Conservation (phyloP, 495 filamentous ascomycete species). For the Penicillium atrosanguineum region DNA sequence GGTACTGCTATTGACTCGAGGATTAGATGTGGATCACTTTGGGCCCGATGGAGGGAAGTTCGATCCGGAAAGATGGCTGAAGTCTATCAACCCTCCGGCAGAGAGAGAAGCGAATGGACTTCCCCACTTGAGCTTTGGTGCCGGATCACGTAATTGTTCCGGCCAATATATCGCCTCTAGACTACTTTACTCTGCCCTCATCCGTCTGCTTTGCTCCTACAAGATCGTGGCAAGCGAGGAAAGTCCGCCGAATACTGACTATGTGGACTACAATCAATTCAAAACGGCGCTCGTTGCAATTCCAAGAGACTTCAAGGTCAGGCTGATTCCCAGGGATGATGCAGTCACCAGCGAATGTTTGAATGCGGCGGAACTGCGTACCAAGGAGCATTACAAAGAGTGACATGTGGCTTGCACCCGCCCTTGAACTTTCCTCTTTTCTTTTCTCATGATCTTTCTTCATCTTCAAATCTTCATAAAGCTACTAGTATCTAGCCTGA, state of each 20-base stretch:
- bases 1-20: neutral
- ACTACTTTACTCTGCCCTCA: constrained; percentile 48
- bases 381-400: constrained; percentile 44
- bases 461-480: neutral
- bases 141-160: constrained; percentile 52
- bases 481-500: no score
- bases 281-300: constrained; percentile 56
- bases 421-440: neutral
- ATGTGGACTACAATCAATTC: constrained; percentile 56
- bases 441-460: neutral
- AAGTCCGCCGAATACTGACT: constrained; percentile 53
- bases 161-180: constrained; percentile 50
- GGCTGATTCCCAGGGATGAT: constrained; percentile 45
- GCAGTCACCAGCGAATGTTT: constrained; percentile 30
- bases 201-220: constrained; percentile 48
- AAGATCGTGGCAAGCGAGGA: constrained; percentile 49
- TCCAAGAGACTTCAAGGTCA: constrained; percentile 52
- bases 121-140: constrained; percentile 51
- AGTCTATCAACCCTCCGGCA: constrained; percentile 29
- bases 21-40: constrained; percentile 49
- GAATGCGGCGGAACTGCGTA: constrained; percentile 34
- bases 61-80: constrained; percentile 53
- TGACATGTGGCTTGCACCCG: neutral
- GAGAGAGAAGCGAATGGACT: constrained; percentile 38
- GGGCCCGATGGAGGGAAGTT: constrained; percentile 48